These are phyloP conservation scores for Erodium maritimum DNA, from an alignment of 345 rosid species.

Conservation along the genomic window DNA sequence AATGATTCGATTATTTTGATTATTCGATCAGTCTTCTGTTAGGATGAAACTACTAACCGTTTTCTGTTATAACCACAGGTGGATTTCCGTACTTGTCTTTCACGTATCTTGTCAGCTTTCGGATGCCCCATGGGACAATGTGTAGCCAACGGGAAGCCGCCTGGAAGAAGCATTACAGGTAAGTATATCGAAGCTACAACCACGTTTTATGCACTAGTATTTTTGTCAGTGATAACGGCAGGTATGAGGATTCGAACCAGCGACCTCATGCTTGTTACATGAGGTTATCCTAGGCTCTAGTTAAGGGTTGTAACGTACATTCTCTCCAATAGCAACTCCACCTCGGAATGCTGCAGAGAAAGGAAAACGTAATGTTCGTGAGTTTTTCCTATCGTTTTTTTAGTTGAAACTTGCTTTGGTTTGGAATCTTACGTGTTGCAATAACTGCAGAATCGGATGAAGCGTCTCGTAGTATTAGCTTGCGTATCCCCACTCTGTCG, in stretches of 20 bases:
- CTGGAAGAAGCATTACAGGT: conserved; percentile 34
- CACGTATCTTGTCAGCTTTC: conserved; percentile 41
- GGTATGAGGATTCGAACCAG: too few species aligned
- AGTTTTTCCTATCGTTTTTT: background rate
- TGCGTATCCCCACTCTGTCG: conserved; percentile 53
- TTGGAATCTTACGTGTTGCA: conserved; percentile 46
- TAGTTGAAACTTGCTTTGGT: background rate
- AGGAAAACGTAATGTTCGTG: background rate
- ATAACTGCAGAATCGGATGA: conserved; percentile 72
- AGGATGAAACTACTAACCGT: conserved; percentile 29
- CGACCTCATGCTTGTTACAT: too few species aligned
- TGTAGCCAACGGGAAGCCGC: conserved; percentile 88
- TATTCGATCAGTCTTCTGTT: background rate
- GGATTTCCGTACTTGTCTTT: conserved; percentile 73
- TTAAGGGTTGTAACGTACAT: conserved; percentile 33
- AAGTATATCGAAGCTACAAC: too few species aligned
- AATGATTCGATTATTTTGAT: too few species aligned
- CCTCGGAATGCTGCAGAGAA: conserved; percentile 46
- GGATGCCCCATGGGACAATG: conserved; percentile 86
- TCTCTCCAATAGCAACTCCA: conserved; percentile 73
- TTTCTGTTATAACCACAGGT: conserved; percentile 61
- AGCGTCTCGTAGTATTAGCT: conserved; percentile 76
- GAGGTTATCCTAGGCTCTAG: background rate
- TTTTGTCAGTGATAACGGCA: too few species aligned
- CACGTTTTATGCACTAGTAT: too few species aligned